These are phyloP conservation scores for Bonia amplexicaulis DNA, from an alignment of 176 grass and related monocot species.

Conservation along the genomic window DNA sequence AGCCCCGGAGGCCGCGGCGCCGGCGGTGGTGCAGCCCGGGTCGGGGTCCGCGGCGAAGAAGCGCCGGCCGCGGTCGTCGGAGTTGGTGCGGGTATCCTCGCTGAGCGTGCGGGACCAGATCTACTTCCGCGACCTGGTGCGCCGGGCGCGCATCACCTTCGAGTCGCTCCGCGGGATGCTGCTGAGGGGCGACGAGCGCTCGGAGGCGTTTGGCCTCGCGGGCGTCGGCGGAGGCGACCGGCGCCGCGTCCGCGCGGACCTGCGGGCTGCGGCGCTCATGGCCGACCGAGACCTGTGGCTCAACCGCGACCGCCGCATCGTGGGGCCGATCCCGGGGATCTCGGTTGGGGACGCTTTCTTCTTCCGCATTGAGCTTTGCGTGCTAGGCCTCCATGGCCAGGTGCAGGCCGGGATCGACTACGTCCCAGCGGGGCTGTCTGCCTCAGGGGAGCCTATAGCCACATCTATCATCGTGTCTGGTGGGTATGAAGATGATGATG, in stretches of 20 bases:
- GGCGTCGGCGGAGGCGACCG: constrained; percentile 23
- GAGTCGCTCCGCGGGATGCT: constrained; percentile 68
- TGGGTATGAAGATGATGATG: constrained; percentile 96
- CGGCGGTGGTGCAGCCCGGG: constrained; percentile 30
- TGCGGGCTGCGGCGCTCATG: constrained; percentile 72
- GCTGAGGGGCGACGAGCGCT: constrained; percentile 59
- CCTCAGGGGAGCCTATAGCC: constrained; percentile 81
- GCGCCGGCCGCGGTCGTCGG: constrained; percentile 73
- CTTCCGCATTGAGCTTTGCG: constrained; percentile 86
- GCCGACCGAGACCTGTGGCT: constrained; percentile 77
- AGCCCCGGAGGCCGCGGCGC: constrained; percentile 6
- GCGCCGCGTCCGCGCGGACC: constrained; percentile 60
- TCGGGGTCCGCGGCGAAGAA: constrained; percentile 49
- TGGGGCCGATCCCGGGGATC: constrained; percentile 80
- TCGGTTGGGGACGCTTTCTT: constrained; percentile 84
- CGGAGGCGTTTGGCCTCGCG: constrained; percentile 38
- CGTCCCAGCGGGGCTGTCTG: constrained; percentile 43
- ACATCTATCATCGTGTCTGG: constrained; percentile 95
- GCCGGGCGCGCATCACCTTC: constrained; percentile 90
- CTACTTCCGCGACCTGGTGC: constrained; percentile 80
- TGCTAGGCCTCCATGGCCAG: constrained; percentile 90
- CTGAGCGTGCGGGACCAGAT: constrained; percentile 70
- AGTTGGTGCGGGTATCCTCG: constrained; percentile 88
- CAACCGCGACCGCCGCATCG: constrained; percentile 86
- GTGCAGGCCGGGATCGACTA: constrained; percentile 93